Evolutionary conservation across 441 rosid genomes (phyloP).

Genomic region (Populus hybrid): DNA sequence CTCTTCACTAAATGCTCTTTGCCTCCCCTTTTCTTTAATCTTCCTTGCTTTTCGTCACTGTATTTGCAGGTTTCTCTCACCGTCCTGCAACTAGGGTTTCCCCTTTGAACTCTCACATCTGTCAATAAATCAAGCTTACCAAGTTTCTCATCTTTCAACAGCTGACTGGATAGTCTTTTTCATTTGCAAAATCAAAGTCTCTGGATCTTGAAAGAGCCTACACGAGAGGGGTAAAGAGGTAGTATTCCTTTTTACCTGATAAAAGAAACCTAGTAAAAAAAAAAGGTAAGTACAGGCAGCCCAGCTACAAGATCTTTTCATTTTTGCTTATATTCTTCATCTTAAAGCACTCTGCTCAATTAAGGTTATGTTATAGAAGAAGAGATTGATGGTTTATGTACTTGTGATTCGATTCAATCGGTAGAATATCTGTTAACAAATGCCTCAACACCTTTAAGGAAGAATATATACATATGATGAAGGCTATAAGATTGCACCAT

Average conservation of each 20-base stretch:
- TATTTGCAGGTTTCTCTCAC: conserved; percentile 36
- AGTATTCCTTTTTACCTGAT: conserved; percentile 8
- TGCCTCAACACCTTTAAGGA: background rate
- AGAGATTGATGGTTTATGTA: no score
- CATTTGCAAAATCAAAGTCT: conserved; percentile 25
- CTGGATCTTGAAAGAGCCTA: conserved; percentile 33
- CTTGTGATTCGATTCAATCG: no score
- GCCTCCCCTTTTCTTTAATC: conserved; percentile 30
- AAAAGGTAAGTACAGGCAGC: conserved; percentile 15
- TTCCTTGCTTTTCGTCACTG: conserved; percentile 34
- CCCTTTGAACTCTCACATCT: conserved; percentile 31
- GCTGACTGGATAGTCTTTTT: conserved; percentile 19
- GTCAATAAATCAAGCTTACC: background rate
- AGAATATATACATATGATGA: background rate
- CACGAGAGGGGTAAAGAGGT: conserved; percentile 12
- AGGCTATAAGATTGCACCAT: background rate
- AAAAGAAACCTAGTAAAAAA: conserved; percentile 21
- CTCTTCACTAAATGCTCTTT: conserved; percentile 40
- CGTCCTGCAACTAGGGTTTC: conserved; percentile 47
- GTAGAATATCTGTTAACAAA: no score
- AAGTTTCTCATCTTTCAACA: conserved; percentile 10
- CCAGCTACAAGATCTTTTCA: background rate
- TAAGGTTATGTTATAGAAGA: no score
- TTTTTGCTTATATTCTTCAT: background rate
- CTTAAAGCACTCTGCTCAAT: no score